A percentile compares a stretch with the other conserved stretches of the same genome.
Evolutionary conservation across 2,329 filamentous ascomycete species (phyloP).

Genomic region (Bipolaris zeicola): DNA sequence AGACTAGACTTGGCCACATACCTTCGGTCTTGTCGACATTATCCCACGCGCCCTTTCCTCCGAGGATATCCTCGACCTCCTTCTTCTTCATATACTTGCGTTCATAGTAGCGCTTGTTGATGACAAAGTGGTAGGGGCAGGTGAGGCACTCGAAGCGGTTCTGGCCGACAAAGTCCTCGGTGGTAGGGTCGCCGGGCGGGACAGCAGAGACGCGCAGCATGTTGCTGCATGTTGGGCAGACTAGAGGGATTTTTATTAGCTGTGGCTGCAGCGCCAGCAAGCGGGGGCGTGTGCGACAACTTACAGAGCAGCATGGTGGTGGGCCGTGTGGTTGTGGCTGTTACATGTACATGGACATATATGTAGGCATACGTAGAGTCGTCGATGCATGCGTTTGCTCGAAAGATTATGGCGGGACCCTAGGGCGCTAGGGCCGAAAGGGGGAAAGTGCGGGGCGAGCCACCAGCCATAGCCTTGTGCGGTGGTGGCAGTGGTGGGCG

Average conservation of each 20-base stretch:
- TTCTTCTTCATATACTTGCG: conserved; percentile 80
- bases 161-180: conserved; percentile 48
- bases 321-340: conserved; percentile 8
- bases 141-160: conserved; percentile 96
- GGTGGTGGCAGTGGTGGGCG: background rate
- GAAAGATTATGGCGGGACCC: conserved; percentile 33
- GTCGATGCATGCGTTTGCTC: conserved; percentile 3
- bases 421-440: conserved; percentile 23
- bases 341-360: background rate
- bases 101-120: conserved; percentile 81
- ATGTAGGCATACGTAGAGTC: background rate
- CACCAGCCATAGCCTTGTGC: background rate
- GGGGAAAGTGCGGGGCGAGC: conserved; percentile 37
- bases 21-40: conserved; percentile 82
- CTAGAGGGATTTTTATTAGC: conserved; percentile 36
- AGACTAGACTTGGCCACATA: conserved; percentile 33
- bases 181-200: conserved; percentile 47
- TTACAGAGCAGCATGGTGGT: conserved; percentile 69
- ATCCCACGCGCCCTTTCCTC: conserved; percentile 85
- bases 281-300: conserved; percentile 16
- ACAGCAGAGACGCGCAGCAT: conserved; percentile 72
- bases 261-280: background rate
- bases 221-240: conserved; percentile 85
- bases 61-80: conserved; percentile 88
- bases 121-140: conserved; percentile 88